These are phyloP conservation scores for Acanthamoeba royreba DNA, from an alignment of 208 protist species.

Conservation along the genomic window DNA sequence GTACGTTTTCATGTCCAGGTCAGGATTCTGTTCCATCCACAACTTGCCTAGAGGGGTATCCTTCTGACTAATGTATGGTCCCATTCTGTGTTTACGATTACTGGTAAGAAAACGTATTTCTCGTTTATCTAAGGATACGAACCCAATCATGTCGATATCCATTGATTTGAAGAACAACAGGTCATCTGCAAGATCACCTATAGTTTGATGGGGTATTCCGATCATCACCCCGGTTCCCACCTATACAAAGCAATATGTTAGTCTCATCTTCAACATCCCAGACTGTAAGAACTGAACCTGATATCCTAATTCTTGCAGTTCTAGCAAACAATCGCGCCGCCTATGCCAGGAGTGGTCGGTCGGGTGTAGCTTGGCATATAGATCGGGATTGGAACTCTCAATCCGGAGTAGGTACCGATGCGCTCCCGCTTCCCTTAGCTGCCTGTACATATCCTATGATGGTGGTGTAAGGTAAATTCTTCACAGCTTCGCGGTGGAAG, in stretches of 20 bases:
- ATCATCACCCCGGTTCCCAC: constrained; percentile 74
- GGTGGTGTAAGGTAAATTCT: too few relatives aligned
- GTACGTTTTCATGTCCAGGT: neutral
- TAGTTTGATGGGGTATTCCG: constrained; percentile 66
- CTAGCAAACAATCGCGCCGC: constrained; percentile 44
- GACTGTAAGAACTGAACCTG: neutral
- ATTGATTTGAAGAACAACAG: constrained; percentile 67
- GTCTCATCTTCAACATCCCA: neutral
- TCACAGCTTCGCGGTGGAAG: neutral
- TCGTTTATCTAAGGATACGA: too few relatives aligned
- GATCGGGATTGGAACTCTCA: constrained; percentile 70
- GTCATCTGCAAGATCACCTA: constrained; percentile 63
- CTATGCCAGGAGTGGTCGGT: constrained; percentile 61
- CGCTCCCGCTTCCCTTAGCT: constrained; percentile 60
- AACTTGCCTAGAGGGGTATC: constrained; percentile 58
- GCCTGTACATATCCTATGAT: constrained; percentile 57
- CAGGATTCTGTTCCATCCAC: constrained; percentile 42
- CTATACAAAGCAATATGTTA: constrained; percentile 60
- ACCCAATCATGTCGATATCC: constrained; percentile 70
- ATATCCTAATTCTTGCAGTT: constrained; percentile 51
- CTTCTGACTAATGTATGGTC: constrained; percentile 65
- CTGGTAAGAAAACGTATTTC: too few relatives aligned
- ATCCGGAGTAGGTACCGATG: constrained; percentile 70
- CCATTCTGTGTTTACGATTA: too few relatives aligned
- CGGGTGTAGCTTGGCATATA: constrained; percentile 71